A percentile compares a stretch with the other conserved stretches of the same genome.
phyloP scores from a whole-genome alignment of 2,329 filamentous ascomycete genomes.

The Aureobasidium sp. region DNA sequence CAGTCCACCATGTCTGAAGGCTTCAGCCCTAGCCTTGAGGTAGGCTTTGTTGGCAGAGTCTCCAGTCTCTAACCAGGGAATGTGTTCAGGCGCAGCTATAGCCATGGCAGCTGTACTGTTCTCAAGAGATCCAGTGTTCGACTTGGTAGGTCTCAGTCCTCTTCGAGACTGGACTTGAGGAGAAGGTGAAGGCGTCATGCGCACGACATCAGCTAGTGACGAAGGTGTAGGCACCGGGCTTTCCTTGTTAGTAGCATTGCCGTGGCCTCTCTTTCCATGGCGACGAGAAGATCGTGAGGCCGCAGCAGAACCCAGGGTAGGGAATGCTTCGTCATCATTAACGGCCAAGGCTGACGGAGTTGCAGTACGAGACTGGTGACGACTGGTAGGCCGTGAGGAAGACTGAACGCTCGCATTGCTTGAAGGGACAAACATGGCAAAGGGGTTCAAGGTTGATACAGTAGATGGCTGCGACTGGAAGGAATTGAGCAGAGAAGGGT shows the following conservation, averaged over 20 bases:
- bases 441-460: conserved; percentile 54
- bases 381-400: conserved; percentile 76
- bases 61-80: conserved; percentile 94
- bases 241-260: conserved; percentile 55
- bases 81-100: conserved; percentile 81
- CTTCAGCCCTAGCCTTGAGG: conserved; percentile 87
- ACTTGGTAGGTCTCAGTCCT: conserved; percentile 58
- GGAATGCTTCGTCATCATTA: conserved; percentile 94
- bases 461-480: conserved; percentile 35
- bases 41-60: conserved; percentile 88
- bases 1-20: conserved; percentile 93
- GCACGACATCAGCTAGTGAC: conserved; percentile 87
- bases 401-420: conserved; percentile 44
- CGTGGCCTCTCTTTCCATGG: conserved; percentile 83
- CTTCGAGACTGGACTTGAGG: conserved; percentile 45
- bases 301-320: conserved; percentile 70
- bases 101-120: conserved; percentile 75
- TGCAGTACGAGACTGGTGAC: conserved; percentile 61
- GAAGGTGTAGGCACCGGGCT: conserved; percentile 57
- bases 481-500: conserved; percentile 36
- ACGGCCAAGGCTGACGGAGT: conserved; percentile 64
- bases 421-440: conserved; percentile 50
- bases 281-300: conserved; percentile 75
- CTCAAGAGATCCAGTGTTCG: conserved; percentile 60
- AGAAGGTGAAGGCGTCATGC: conserved; percentile 56